Percentiles rank a stretch among this genome's conserved stretches.
phyloP scores from a whole-genome alignment of 352 stramenopile genomes.

The Globisporangium takayamanum region DNA sequence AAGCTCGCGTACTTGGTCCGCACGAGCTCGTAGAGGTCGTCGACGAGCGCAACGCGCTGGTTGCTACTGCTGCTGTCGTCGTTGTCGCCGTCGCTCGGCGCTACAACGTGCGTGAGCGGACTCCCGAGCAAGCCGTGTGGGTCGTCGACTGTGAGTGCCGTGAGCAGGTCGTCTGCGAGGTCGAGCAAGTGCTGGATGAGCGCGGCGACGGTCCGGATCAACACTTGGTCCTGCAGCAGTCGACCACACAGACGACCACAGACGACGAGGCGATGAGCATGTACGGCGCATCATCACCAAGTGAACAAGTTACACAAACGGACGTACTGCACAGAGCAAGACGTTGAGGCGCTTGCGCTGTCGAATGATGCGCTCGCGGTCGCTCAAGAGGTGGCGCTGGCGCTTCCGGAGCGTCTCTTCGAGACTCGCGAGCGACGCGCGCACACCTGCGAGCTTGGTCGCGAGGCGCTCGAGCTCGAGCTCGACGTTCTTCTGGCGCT shows the following conservation, averaged over 20 bases:
- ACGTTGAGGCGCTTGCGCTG: constrained; percentile 46
- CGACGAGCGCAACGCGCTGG: constrained; percentile 10
- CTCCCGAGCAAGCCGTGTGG: constrained; percentile 9
- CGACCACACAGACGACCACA: neutral
- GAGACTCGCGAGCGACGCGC: constrained; percentile 20
- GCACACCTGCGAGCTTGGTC: constrained; percentile 15
- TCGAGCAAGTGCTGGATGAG: constrained; percentile 32
- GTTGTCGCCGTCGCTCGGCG: neutral
- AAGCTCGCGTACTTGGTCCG: constrained; percentile 20
- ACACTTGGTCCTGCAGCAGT: constrained; percentile 24
- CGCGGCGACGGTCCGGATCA: constrained; percentile 23
- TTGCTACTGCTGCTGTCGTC: neutral
- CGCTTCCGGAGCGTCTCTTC: constrained; percentile 29
- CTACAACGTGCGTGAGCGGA: neutral
- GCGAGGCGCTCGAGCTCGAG: constrained; percentile 27
- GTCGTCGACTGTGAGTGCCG: constrained; percentile 5
- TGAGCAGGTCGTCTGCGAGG: constrained; percentile 23
- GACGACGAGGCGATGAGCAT: no score
- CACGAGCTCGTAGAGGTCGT: constrained; percentile 23
- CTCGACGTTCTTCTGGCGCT: constrained; percentile 38
- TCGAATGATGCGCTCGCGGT: constrained; percentile 40
- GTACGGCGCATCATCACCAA: neutral
- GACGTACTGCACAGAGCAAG: constrained; percentile 28
- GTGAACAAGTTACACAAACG: neutral
- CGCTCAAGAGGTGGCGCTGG: constrained; percentile 28